Evolutionary conservation across 352 stramenopile species (phyloP).

Genomic region (Phytophthora rubi): DNA sequence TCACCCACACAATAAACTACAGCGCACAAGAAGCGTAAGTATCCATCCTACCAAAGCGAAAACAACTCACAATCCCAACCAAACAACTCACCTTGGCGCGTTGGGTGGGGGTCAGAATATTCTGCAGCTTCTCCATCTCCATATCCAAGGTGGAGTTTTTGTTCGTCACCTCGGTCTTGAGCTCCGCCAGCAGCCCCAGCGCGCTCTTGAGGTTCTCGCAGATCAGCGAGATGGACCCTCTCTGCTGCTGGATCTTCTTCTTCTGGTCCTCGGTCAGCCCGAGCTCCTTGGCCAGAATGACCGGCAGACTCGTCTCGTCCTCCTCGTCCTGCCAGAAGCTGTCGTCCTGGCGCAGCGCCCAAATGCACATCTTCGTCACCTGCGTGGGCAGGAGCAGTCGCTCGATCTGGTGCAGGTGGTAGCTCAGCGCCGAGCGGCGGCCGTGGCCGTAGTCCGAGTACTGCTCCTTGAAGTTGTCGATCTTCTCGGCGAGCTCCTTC

Average conservation of each 20-base stretch:
- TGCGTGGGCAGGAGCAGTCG: conserved; percentile 94
- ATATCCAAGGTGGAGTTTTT: conserved; percentile 94
- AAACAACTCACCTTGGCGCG: conserved; percentile 79
- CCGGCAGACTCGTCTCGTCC: conserved; percentile 90
- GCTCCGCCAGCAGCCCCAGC: conserved; percentile 86
- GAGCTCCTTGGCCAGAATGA: conserved; percentile 91
- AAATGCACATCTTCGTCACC: conserved; percentile 95
- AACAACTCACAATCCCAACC: not conserved
- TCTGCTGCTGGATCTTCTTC: conserved; percentile 93
- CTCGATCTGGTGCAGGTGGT: conserved; percentile 94
- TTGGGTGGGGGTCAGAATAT: conserved; percentile 94
- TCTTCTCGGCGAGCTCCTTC: conserved; percentile 92
- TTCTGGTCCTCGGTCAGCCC: conserved; percentile 93
- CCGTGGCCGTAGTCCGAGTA: conserved; percentile 93
- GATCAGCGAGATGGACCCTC: conserved; percentile 76
- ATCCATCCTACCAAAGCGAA: not conserved
- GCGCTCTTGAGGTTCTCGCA: conserved; percentile 91
- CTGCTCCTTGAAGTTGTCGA: conserved; percentile 95
- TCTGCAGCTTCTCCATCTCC: conserved; percentile 94
- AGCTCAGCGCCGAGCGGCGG: conserved; percentile 85
- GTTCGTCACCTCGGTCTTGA: conserved; percentile 88
- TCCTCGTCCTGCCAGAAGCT: conserved; percentile 90
- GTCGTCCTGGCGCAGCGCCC: conserved; percentile 90
- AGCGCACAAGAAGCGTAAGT: conserved; percentile 27
- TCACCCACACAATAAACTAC: conserved; percentile 96